Base-by-base conservation (phyloP, 345 rosid species). In the Populus davidiana region DNA sequence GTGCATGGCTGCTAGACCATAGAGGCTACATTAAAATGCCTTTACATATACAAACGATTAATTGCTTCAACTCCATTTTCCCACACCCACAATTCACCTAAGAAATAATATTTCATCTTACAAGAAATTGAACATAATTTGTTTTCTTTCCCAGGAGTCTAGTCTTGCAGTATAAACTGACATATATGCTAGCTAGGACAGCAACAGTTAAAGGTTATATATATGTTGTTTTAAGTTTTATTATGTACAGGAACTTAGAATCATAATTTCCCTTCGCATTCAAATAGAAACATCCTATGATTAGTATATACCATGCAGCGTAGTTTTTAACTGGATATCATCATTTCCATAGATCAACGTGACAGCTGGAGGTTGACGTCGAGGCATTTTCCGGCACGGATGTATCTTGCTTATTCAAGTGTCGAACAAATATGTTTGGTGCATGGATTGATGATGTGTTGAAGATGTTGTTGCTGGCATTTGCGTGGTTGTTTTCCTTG, bases 301-400 rank as follows among this genome's bases (percentile, higher is more conserved):
- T 86, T 78, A 81, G 77, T 73, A 75, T 79, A 80, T 77, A 79
- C 79, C 16, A 52, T 66, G 76, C 49, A 76, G 16, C 14, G 38
- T 73, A 41, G 23, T 33, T 35, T 71, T 54, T 27, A 38, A n/a
- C 5, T 27, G 41, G 70, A 39, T 38, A 39, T 7, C 63, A 66
- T 65, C 85, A 94, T 87, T 91, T 94, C 99, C 99, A 96, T 47
- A 90, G 90, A 79, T 92, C 94, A 72, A 91, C 87, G 76, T 86
- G 93, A 83, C 90, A 89, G 67, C 88, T 83, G 23, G 96, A 87
- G 76, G 88, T 86, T 23, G 92, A 86, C 7, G 94, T 85, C 10
- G 93, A 89, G 25, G 84, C 86, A 77, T 85, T 88, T 44, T 89
- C 97, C 44, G 85, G 88, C 50, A 81, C 78, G 27, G 82, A 59